These are phyloP conservation scores for Amylocarpus encephaloides DNA, from an alignment of 2,329 filamentous ascomycete species.

Conservation along the genomic window DNA sequence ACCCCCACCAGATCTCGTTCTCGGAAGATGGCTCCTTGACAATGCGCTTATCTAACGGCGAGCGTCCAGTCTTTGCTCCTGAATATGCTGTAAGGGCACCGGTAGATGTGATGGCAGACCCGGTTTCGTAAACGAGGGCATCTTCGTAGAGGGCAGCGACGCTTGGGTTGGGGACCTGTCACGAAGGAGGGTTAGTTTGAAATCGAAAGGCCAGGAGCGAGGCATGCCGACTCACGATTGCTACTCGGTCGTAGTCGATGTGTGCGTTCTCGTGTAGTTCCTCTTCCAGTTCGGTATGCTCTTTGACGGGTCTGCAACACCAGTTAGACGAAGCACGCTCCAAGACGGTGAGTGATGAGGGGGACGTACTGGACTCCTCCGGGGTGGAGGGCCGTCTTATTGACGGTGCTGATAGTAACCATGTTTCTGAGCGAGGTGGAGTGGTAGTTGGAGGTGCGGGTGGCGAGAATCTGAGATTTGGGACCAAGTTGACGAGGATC, in stretches of 20 bases:
- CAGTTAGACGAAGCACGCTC: constrained; percentile 11
- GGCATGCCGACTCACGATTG: constrained; percentile 66
- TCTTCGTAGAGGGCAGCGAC: constrained; percentile 97
- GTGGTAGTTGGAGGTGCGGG: constrained; percentile 23
- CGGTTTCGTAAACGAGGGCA: constrained; percentile 95
- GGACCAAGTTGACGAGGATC: constrained; percentile 26
- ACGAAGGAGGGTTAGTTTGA: constrained; percentile 6
- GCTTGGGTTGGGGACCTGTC: constrained; percentile 69
- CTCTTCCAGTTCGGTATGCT: constrained; percentile 97
- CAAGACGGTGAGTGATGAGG: neutral
- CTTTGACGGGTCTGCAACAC: constrained; percentile 60
- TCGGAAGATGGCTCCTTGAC: constrained; percentile 87
- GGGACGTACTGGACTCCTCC: constrained; percentile 28
- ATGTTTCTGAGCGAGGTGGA: constrained; percentile 28
- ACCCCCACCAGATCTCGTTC: constrained; percentile 93
- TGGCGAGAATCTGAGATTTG: constrained; percentile 22
- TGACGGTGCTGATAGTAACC: constrained; percentile 26
- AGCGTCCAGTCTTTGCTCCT: constrained; percentile 94
- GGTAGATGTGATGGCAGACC: constrained; percentile 92
- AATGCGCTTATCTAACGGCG: constrained; percentile 94
- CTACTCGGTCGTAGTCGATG: constrained; percentile 98
- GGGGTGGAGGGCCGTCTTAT: constrained; percentile 29
- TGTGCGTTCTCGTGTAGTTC: constrained; percentile 95
- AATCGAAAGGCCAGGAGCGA: neutral
- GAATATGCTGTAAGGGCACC: constrained; percentile 97